Evolutionary conservation across 805 yeast species (phyloP), one percentile per base, ranked within the genome.

Genomic region (Deakozyma indianensis): DNA sequence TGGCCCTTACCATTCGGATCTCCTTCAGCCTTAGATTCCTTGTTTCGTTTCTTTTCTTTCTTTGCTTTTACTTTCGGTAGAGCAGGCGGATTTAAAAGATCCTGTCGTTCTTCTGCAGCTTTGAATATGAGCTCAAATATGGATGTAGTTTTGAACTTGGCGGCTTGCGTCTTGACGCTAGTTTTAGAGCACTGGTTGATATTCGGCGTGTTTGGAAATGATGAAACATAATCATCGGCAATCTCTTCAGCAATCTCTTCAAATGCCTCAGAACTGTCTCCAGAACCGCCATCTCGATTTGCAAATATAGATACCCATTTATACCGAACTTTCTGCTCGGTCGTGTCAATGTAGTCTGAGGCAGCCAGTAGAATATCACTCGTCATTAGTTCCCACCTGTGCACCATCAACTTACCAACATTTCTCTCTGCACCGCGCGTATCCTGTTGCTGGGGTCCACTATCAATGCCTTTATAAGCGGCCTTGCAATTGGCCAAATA

Each of bases 111-210:
- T 5, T 48, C 45, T 2, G 46, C 47, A 1, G 48, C 40, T 22
- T 50, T 47, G 43, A 77, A 65, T 5, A 78, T 69, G 16, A 65
- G 66, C 2, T 84, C 71, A 53, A 83, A 83, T 11, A 78, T 70
- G 0, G 80, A 65, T 41, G 86, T 73, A 0, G 90, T 83, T 23
- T 77, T 75, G 14, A 83, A 67, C 43, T 85, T 83, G 1, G 88
- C 79, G 18, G 78, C 64, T 53, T 85, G 88, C 3, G 75, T 67
- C 28, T 68, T 69, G 5, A 84, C 68, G 3, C 73, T 66, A 0
- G 67, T 62, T 1, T 59, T 44, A 38, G 71, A 77, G 2, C 88
- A 60, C 1, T 68, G 63, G 1, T 85, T 80, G 15, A 88, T 74
- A 46, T 70, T 64, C 1, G 68, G 64, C 51, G 72, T 81, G 56